Evolutionary conservation across 2,329 filamentous ascomycete species (phyloP).

Genomic region (Aspergillus hortae): DNA sequence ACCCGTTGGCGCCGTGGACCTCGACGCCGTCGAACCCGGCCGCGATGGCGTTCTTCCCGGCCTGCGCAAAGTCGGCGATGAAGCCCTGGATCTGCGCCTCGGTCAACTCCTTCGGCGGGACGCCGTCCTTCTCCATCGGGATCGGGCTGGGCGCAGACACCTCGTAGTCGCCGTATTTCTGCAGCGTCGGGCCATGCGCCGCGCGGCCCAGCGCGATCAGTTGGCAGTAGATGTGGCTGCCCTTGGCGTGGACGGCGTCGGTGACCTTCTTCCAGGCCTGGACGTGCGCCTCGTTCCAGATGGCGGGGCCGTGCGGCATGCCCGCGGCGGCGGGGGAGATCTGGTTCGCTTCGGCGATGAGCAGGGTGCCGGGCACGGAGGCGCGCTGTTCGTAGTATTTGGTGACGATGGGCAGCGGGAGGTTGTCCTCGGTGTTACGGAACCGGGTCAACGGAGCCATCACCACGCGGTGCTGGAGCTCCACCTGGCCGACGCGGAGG

Average conservation of each 20-base stretch:
- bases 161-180: constrained; percentile 2
- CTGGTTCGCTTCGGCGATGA: constrained; percentile 57
- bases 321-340: constrained; percentile 46
- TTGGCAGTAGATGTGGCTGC: constrained; percentile 58
- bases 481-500: constrained; percentile 34
- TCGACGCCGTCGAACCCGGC: constrained; percentile 51
- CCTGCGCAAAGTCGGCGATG: constrained; percentile 37
- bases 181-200: constrained; percentile 35
- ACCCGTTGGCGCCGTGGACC: constrained; percentile 45
- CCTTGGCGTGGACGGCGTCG: constrained; percentile 60
- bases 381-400: constrained; percentile 51
- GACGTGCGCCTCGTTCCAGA: constrained; percentile 53
- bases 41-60: constrained; percentile 49
- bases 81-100: constrained; percentile 38
- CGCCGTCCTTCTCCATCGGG: constrained; percentile 31
- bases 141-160: constrained; percentile 33
- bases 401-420: constrained; percentile 32
- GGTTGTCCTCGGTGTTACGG: constrained; percentile 47
- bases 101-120: constrained; percentile 23
- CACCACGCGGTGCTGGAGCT: constrained; percentile 43
- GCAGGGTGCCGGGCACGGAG: constrained; percentile 50
- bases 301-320: constrained; percentile 52
- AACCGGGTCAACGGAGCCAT: constrained; percentile 56
- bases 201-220: constrained; percentile 59
- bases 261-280: constrained; percentile 57